phyloP scores from a whole-genome alignment of 2,329 filamentous ascomycete genomes.

The Colletotrichum lindemuthianum region DNA sequence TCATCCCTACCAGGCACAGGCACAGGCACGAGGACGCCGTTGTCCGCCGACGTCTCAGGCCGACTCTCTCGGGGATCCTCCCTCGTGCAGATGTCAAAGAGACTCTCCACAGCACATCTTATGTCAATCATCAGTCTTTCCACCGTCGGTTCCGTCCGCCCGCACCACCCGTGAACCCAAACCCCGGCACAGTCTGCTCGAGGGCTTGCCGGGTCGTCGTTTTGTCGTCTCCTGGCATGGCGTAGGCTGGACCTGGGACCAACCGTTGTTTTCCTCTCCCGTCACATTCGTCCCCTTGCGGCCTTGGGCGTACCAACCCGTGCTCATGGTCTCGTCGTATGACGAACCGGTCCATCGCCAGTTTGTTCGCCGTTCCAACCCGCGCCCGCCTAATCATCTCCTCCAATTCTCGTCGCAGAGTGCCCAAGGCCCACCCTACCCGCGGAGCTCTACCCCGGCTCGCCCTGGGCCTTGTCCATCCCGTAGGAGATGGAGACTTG shows the following conservation, averaged over 20 bases:
- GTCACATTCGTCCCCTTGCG: conserved; percentile 21
- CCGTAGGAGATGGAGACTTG: background rate
- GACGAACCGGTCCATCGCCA: conserved; percentile 31
- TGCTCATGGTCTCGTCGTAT: conserved; percentile 25
- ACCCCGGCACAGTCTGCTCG: background rate
- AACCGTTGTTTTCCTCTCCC: conserved; percentile 1
- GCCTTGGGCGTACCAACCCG: background rate
- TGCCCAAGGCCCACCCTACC: conserved; percentile 17
- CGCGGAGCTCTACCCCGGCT: conserved; percentile 19
- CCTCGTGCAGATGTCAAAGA: conserved; percentile 28
- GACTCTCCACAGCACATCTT: conserved; percentile 29
- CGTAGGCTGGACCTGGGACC: too few species aligned
- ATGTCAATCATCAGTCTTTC: conserved; percentile 35
- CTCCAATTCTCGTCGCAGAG: conserved; percentile 3
- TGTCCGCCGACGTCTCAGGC: conserved; percentile 7
- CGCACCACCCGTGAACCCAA: conserved; percentile 18
- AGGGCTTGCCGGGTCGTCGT: background rate
- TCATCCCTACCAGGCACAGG: conserved; percentile 22
- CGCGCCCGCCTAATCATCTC: conserved; percentile 29
- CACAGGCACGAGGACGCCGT: background rate
- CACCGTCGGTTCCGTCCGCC: conserved; percentile 30
- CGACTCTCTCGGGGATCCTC: conserved; percentile 8
- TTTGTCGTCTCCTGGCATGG: too few species aligned
- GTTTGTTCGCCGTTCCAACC: conserved; percentile 29
- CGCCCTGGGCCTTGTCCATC: background rate